These are phyloP conservation scores for Peronosclerospora sorghi DNA, from an alignment of 352 stramenopile genomes.

Conservation along the genomic window DNA sequence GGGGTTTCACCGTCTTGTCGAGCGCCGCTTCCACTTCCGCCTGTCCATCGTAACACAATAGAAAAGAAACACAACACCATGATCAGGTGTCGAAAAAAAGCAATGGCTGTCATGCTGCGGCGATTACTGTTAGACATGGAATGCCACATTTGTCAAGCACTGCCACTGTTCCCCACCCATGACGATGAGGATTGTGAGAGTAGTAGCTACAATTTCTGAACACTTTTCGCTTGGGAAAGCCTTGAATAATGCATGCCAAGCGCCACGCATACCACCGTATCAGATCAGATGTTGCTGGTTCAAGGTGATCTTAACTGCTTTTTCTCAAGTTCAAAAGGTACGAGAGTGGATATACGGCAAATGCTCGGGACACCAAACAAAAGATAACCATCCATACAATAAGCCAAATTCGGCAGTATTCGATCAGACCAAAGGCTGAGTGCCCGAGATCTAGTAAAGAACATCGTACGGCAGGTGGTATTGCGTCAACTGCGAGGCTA, in stretches of 20 bases:
- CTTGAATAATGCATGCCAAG: conserved; percentile 86
- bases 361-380: conserved; percentile 73
- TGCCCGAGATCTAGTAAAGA: conserved; percentile 75
- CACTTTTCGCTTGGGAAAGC: conserved; percentile 82
- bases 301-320: conserved; percentile 47
- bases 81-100: background rate
- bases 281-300: conserved; percentile 92
- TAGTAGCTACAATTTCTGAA: conserved; percentile 82
- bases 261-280: conserved; percentile 89
- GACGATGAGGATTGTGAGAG: conserved; percentile 88
- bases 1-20: conserved; percentile 66
- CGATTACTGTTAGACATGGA: conserved; percentile 61
- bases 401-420: conserved; percentile 74
- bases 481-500: too few relatives aligned
- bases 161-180: conserved; percentile 85
- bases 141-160: conserved; percentile 84
- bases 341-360: conserved; percentile 84
- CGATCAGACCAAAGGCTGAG: conserved; percentile 75
- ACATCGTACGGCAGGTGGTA: too few relatives aligned
- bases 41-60: conserved; percentile 21
- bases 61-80: conserved; percentile 2
- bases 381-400: conserved; percentile 81
- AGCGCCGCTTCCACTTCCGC: conserved; percentile 57
- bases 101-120: background rate
- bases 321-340: conserved; percentile 57